A percentile compares a stretch with the other conserved stretches of the same genome.
phyloP scores from a whole-genome alignment of 1,284 basidiomycete genomes.

The Malassezia vespertilionis region DNA sequence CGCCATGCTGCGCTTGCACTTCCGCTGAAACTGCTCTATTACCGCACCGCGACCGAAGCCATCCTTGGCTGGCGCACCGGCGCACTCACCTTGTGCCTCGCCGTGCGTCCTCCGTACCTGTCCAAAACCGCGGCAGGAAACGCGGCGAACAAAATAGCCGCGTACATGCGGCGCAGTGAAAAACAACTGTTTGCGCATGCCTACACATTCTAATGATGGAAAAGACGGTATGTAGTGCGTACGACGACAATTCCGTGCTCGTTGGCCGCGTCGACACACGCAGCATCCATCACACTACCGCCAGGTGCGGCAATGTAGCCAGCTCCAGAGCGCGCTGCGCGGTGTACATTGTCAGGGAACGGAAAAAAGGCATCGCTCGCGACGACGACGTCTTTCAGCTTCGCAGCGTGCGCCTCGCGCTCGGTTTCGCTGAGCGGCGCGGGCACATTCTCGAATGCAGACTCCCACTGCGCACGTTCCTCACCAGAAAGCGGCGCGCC shows the following conservation, averaged over 20 bases:
- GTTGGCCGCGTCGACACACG: conserved; percentile 41
- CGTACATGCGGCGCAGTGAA: conserved; percentile 3
- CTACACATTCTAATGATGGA: conserved; percentile 31
- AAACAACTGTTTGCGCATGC: conserved; percentile 3
- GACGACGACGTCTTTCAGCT: conserved; percentile 64
- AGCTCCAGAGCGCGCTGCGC: conserved; percentile 80
- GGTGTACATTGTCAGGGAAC: conserved; percentile 94
- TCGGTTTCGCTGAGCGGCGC: conserved; percentile 61
- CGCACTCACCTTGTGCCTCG: conserved; percentile 79
- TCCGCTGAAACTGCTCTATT: conserved; percentile 50
- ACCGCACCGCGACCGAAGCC: conserved; percentile 70
- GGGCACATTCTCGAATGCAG: conserved; percentile 68
- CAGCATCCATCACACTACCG: conserved; percentile 87
- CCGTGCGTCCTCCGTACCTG: conserved; percentile 62
- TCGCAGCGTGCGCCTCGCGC: conserved; percentile 49
- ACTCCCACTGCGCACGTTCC: conserved; percentile 85
- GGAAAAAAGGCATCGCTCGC: conserved; percentile 99
- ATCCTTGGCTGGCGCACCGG: conserved; percentile 69
- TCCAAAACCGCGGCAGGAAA: conserved; percentile 74
- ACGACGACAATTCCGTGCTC: conserved; percentile 43
- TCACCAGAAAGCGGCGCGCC: conserved; percentile 56
- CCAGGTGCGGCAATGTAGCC: conserved; percentile 85
- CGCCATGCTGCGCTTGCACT: background rate
- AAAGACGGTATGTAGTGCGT: conserved; percentile 41
- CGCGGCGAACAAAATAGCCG: conserved; percentile 60